Evolutionary conservation across 352 stramenopile genomes (phyloP), one percentile per base, ranked within the genome.

Genomic region (Thraustochytrium sp.): DNA sequence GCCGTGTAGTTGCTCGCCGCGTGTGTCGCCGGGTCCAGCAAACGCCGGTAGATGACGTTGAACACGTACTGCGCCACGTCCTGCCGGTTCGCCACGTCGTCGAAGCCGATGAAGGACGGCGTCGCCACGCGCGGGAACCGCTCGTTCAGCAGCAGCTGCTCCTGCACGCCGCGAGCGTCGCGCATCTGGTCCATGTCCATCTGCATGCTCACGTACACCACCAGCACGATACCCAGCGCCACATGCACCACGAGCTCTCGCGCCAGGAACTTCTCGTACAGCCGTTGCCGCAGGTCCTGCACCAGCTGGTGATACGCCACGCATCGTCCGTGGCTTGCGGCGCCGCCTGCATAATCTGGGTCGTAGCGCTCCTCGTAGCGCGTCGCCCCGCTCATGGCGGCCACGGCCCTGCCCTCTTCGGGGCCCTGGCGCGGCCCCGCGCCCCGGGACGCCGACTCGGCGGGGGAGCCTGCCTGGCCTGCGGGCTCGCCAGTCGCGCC

Each of bases 231-330:
- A 36, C 16, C 31, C 16, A n/a, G 5, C 18, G 55, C 16, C 11
- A 64, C 8, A 34, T 80, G 68, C 42, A 68, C 4, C 26, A 80
- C 8, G 13, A 61, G 23, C 51, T 80, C 68, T 9, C n/a, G 18
- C 36, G 9, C 3, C 44, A 55, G 34, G 21, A 46, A 63, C 23
- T 72, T 8, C n/a, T 51, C 37, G 51, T 63, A 80, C 26, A 31
- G 42, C 68, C 2, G 9, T 11, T 46, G n/a, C 5, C 53, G 68
- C 46, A 80, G 48, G 31, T 80, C 68, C 4, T 72, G 63, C 1
- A 63, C n/a, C 18, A 80, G 68, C 31, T 80, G 68, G 37, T 80
- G 68, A 34, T 80, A 80, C 68, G 37, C 18, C 44, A 80, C 68
- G 31, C 68, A 80, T 16, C n/a, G 38, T 3, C 53, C 31, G 9